A percentile compares a stretch with the other conserved stretches of the same genome.
Conservation (phyloP, 2,329 filamentous ascomycete genomes). For the Cladosporium colombiae region DNA sequence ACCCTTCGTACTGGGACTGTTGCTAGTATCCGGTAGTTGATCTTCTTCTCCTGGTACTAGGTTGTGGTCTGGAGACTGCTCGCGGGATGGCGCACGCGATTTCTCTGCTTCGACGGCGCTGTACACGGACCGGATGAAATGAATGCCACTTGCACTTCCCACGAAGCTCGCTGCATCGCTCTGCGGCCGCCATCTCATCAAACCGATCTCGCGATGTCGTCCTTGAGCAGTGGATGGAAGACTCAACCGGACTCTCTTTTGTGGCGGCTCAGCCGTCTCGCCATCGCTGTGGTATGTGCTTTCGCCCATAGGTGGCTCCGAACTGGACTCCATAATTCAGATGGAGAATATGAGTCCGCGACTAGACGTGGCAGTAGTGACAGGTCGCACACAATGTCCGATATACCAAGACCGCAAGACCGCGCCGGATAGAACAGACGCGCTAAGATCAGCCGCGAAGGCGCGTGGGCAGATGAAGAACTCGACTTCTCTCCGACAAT, state of each 20-base stretch:
- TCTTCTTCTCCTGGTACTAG: slow-evolving; percentile 62
- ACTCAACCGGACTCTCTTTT: slow-evolving; percentile 17
- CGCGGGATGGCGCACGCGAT: slow-evolving; percentile 18
- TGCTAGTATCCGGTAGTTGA: slow-evolving; percentile 41
- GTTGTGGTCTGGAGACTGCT: slow-evolving; percentile 23
- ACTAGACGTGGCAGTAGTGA: not conserved
- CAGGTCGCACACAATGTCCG: slow-evolving; percentile 2
- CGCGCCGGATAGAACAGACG: slow-evolving; percentile 10
- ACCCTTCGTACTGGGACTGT: slow-evolving; percentile 25
- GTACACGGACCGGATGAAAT: slow-evolving; percentile 60
- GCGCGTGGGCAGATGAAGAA: slow-evolving; percentile 1
- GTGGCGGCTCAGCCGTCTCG: slow-evolving; percentile 10
- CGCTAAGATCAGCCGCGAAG: slow-evolving; percentile 15
- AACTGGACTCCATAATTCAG: slow-evolving; percentile 9
- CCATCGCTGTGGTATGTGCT: slow-evolving; percentile 12
- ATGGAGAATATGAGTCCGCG: slow-evolving; percentile 7
- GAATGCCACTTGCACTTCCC: slow-evolving; percentile 60
- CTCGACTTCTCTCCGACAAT: slow-evolving; percentile 1
- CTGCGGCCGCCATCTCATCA: slow-evolving; percentile 54
- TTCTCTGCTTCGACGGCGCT: slow-evolving; percentile 42
- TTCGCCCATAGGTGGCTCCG: slow-evolving; percentile 3
- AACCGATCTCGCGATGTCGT: slow-evolving; percentile 45
- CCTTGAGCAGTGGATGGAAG: slow-evolving; percentile 21
- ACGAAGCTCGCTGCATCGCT: slow-evolving; percentile 56
- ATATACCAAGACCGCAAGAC: slow-evolving; percentile 16